These are phyloP conservation scores for Saccharomycopsis sp. DNA, from an alignment of 805 yeast genomes.

Conservation along the genomic window DNA sequence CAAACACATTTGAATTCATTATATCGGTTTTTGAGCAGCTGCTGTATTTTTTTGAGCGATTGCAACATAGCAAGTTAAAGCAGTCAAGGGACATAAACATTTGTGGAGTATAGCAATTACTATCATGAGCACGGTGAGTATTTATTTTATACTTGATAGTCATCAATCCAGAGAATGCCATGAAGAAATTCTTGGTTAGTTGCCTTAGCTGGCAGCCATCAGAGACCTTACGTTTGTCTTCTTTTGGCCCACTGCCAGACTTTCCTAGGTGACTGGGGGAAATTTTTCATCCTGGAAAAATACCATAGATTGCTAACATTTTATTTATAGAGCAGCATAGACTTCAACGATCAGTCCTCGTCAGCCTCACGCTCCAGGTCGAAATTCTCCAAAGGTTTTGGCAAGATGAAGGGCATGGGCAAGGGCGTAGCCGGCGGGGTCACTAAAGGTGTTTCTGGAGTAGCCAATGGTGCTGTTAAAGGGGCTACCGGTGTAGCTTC, in stretches of 20 bases:
- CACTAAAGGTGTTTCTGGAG: slow-evolving; percentile 6
- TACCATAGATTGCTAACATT: neutral
- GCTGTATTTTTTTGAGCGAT: neutral
- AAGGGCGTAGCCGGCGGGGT: slow-evolving; percentile 1
- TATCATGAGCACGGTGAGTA: neutral
- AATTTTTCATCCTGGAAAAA: neutral
- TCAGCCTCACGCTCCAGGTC: neutral
- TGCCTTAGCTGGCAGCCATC: too few relatives aligned
- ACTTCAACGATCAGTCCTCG: neutral
- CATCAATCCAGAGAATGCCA: too few relatives aligned
- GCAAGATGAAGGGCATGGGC: slow-evolving; percentile 12
- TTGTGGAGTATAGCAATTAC: neutral
- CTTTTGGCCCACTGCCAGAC: too few relatives aligned
- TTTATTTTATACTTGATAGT: too few relatives aligned
- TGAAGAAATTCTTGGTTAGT: too few relatives aligned
- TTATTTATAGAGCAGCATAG: neutral
- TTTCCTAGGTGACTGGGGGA: too few relatives aligned
- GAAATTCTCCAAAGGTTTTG: slow-evolving; percentile 12
- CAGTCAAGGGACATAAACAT: neutral
- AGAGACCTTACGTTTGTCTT: too few relatives aligned
- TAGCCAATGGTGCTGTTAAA: neutral
- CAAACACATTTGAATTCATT: neutral
- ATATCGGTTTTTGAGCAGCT: neutral
- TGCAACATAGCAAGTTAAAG: neutral
- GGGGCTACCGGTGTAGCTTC: too few relatives aligned